These are phyloP conservation scores for Gossypium laxum DNA, from an alignment of 441 rosid species.

Conservation along the genomic window DNA sequence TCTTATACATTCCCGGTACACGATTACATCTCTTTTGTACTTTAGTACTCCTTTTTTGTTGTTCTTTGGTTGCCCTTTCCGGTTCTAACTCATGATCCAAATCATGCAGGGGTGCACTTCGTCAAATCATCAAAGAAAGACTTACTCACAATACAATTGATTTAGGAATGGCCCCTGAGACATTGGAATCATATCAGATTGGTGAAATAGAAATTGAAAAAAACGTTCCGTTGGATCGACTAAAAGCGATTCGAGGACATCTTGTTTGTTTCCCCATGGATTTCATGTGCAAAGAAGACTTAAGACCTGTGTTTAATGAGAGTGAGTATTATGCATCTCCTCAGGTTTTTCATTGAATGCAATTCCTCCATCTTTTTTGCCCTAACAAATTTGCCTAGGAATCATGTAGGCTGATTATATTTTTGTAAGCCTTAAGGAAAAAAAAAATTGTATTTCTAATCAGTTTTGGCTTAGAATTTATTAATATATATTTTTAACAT, in stretches of 20 bases:
- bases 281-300: constrained; percentile 85
- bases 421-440: not conserved
- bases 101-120: too few relatives aligned
- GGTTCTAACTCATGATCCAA: constrained; percentile 28
- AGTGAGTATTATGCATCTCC: constrained; percentile 88
- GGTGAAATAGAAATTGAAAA: constrained; percentile 52
- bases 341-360: constrained; percentile 68
- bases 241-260: constrained; percentile 62
- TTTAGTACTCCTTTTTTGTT: not conserved
- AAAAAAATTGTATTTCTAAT: not conserved
- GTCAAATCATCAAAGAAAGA: constrained; percentile 71
- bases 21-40: not conserved
- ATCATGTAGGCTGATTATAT: not conserved
- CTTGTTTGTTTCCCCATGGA: constrained; percentile 90
- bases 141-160: constrained; percentile 85
- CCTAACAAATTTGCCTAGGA: not conserved
- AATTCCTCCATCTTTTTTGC: not conserved
- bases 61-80: not conserved
- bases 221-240: constrained; percentile 55
- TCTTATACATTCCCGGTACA: constrained; percentile 81
- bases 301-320: constrained; percentile 89
- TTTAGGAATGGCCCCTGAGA: constrained; percentile 75
- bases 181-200: constrained; percentile 59
- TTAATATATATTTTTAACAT: not conserved
- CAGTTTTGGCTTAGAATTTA: not conserved